Evolutionary conservation across 768 basidiomycete species (phyloP).

Genomic region (Xanthoconium purpureum): DNA sequence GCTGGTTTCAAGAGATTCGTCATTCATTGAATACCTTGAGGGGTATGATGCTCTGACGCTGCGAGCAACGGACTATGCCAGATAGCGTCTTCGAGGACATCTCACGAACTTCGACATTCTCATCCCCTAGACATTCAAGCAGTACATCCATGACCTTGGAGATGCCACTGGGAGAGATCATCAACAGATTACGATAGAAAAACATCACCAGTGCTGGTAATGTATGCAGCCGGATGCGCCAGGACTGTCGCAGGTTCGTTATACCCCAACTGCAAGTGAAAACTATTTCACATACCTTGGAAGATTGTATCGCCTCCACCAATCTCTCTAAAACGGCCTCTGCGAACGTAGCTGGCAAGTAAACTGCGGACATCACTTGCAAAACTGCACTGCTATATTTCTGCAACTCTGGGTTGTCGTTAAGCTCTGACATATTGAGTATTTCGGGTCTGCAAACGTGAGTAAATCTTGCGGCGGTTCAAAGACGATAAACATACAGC

Average conservation of each 20-base stretch:
- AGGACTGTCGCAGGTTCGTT: constrained; percentile 53
- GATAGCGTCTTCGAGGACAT: constrained; percentile 86
- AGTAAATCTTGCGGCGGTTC: neutral
- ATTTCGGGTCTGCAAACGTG: constrained; percentile 67
- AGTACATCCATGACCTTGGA: constrained; percentile 78
- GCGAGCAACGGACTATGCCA: constrained; percentile 86
- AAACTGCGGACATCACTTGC: constrained; percentile 77
- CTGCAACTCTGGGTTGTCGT: constrained; percentile 80
- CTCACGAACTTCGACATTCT: constrained; percentile 90
- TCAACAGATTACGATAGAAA: constrained; percentile 85
- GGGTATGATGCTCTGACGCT: constrained; percentile 79
- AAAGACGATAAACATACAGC: constrained; percentile 51
- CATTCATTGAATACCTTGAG: constrained; percentile 56
- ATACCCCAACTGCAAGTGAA: constrained; percentile 6
- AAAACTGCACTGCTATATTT: constrained; percentile 76
- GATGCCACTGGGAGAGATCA: constrained; percentile 65
- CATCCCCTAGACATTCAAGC: constrained; percentile 80
- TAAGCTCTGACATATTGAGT: constrained; percentile 86
- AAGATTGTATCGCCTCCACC: constrained; percentile 70
- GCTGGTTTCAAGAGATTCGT: neutral
- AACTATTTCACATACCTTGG: constrained; percentile 49
- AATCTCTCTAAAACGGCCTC: constrained; percentile 59
- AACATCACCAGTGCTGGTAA: constrained; percentile 87
- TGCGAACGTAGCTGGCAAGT: constrained; percentile 66
- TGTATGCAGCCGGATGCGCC: constrained; percentile 85